phyloP scores from a whole-genome alignment of 2,329 filamentous ascomycete genomes.

The Fusarium tuaranense region DNA sequence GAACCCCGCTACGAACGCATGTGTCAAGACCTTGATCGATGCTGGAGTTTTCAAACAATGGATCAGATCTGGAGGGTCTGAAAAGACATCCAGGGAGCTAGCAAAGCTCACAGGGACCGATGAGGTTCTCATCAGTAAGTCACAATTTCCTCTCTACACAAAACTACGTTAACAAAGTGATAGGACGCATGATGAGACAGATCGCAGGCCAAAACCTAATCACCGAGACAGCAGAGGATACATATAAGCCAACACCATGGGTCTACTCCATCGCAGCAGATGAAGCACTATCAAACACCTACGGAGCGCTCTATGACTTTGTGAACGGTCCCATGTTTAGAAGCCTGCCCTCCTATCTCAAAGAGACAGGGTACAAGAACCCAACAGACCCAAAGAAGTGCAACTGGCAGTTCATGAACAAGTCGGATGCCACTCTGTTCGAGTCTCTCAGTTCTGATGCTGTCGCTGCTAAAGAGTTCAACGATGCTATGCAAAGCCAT shows the following conservation, averaged over 20 bases:
- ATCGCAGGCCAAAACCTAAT: constrained; percentile 52
- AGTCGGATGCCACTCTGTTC: constrained; percentile 46
- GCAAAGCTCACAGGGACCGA: constrained; percentile 50
- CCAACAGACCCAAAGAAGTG: constrained; percentile 47
- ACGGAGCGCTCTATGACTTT: constrained; percentile 49
- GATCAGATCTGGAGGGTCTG: constrained; percentile 45
- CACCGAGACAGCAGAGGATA: constrained; percentile 49
- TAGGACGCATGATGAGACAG: constrained; percentile 51
- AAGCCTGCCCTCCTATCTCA: constrained; percentile 48
- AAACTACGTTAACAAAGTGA: no score
- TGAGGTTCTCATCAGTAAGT: constrained; percentile 47
- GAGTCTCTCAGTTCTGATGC: constrained; percentile 47
- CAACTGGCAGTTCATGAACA: constrained; percentile 50
- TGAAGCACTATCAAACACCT: constrained; percentile 44
- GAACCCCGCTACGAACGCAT: constrained; percentile 47
- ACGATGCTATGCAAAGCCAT: constrained; percentile 53
- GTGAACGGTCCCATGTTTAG: constrained; percentile 48
- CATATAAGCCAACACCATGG: constrained; percentile 50
- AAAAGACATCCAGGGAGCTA: constrained; percentile 48
- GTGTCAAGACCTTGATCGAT: constrained; percentile 53
- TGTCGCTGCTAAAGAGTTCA: constrained; percentile 47
- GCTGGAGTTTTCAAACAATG: constrained; percentile 52
- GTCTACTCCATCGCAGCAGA: constrained; percentile 46
- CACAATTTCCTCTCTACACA: no score
- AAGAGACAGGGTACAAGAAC: constrained; percentile 49